Conservation (phyloP, 2,329 filamentous ascomycete genomes). For the Cryphonectria carpinicola region DNA sequence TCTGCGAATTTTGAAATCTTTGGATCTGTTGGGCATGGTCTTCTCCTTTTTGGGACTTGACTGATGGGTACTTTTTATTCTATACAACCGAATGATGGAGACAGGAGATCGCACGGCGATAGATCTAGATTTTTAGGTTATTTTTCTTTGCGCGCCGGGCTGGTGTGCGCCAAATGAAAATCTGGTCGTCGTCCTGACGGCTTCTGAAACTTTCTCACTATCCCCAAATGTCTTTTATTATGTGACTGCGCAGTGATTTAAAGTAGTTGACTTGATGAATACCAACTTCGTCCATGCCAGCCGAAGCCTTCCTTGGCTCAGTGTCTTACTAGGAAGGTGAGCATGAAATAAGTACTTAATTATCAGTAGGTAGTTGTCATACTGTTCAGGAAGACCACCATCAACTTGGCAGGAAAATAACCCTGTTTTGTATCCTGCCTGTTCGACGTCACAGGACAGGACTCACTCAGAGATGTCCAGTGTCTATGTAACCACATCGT, state of each 20-base stretch:
- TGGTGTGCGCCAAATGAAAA: neutral
- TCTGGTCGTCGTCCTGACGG: neutral
- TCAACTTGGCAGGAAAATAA: neutral
- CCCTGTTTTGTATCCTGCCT: neutral
- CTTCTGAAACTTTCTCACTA: neutral
- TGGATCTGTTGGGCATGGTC: constrained; percentile 16
- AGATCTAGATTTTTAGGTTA: neutral
- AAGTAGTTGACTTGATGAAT: neutral
- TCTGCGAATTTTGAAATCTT: constrained; percentile 3
- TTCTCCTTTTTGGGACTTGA: constrained; percentile 11
- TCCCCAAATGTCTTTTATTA: neutral
- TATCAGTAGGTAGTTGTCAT: neutral
- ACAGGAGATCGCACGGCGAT: neutral
- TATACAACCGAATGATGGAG: constrained; percentile 4
- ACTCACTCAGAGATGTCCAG: neutral
- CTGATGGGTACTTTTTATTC: constrained; percentile 9
- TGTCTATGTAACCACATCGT: neutral
- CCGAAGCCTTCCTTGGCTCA: neutral
- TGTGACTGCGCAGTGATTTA: neutral
- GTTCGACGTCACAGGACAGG: neutral
- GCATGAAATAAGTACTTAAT: too few species aligned
- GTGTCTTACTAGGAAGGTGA: too few species aligned
- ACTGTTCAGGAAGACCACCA: neutral
- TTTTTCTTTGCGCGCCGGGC: neutral
- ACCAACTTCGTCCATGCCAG: neutral